A percentile compares a stretch with the other conserved stretches of the same genome.
These are phyloP conservation scores for Fusarium devonianum DNA, from an alignment of 2,329 filamentous ascomycete genomes.

Conservation along the genomic window DNA sequence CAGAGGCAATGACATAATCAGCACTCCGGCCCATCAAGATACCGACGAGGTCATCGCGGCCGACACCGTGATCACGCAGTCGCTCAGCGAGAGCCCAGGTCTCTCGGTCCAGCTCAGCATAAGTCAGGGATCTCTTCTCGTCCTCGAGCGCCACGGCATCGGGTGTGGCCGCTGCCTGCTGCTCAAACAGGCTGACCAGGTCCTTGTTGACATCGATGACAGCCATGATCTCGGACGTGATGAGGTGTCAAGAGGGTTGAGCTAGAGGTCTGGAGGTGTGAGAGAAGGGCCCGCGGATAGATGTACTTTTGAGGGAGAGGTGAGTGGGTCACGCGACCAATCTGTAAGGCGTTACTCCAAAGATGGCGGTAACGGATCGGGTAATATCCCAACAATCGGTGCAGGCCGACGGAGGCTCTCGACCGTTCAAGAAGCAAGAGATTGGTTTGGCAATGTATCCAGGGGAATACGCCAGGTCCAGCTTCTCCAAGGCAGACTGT, in stretches of 20 bases:
- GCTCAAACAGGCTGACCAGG: conserved; percentile 72
- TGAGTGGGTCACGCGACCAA: conserved; percentile 43
- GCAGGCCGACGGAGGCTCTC: conserved; percentile 26
- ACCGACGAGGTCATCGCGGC: conserved; percentile 76
- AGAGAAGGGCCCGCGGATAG: conserved; percentile 8
- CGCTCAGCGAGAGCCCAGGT: conserved; percentile 70
- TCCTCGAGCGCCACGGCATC: conserved; percentile 77
- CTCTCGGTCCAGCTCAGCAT: conserved; percentile 73
- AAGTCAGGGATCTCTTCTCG: conserved; percentile 71
- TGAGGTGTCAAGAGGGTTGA: conserved; percentile 1
- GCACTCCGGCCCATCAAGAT: conserved; percentile 78
- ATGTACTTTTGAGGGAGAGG: conserved; percentile 23
- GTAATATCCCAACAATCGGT: conserved; percentile 34
- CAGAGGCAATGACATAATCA: conserved; percentile 79
- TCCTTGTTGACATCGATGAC: conserved; percentile 76
- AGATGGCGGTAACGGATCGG: conserved; percentile 36
- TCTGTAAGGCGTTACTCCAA: conserved; percentile 28
- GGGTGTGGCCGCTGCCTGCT: conserved; percentile 73
- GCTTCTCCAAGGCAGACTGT: not conserved
- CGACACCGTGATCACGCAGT: conserved; percentile 72
- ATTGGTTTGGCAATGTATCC: not conserved
- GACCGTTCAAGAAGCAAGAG: conserved; percentile 7
- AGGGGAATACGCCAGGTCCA: not conserved
- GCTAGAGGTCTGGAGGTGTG: not conserved
- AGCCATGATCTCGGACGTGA: conserved; percentile 56